Conservation (phyloP, 441 rosid genomes). For the Pelargonium cotyledonis region DNA sequence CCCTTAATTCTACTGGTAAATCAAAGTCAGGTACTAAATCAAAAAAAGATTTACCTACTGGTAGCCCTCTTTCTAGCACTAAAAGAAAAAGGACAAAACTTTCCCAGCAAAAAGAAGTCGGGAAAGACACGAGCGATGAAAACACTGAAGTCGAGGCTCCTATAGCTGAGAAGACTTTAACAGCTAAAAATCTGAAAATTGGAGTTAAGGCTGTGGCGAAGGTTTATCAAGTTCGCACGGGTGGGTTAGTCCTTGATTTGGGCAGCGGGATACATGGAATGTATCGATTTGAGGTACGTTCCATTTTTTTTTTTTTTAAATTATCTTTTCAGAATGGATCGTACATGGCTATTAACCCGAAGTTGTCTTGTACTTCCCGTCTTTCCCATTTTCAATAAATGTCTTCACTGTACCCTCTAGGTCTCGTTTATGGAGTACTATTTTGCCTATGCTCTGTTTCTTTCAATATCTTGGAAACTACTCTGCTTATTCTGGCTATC, state of each 20-base stretch:
- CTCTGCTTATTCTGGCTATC: no score
- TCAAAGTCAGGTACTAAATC: background rate
- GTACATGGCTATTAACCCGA: background rate
- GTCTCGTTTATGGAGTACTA: no score
- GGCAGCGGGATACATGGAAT: slow-evolving; percentile 86
- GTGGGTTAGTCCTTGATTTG: slow-evolving; percentile 85
- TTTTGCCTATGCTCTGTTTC: no score
- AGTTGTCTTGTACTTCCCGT: background rate
- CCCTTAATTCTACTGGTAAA: background rate
- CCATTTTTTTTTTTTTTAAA: no score
- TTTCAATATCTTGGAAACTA: no score
- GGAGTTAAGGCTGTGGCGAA: slow-evolving; percentile 60
- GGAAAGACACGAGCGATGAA: slow-evolving; percentile 18
- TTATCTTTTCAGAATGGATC: background rate
- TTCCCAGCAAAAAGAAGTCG: slow-evolving; percentile 1
- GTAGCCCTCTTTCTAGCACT: background rate
- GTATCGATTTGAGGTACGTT: slow-evolving; percentile 73
- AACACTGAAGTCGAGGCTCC: slow-evolving; percentile 8
- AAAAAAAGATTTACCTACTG: background rate
- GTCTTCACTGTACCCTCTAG: no score
- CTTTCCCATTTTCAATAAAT: no score
- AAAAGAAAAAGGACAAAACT: slow-evolving; percentile 20
- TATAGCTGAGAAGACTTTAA: slow-evolving; percentile 25
- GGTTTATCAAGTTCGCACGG: slow-evolving; percentile 57
- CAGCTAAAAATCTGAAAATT: slow-evolving; percentile 48